These are phyloP conservation scores for Colletotrichum sp. DNA, from an alignment of 2,329 filamentous ascomycete genomes.

Conservation along the genomic window DNA sequence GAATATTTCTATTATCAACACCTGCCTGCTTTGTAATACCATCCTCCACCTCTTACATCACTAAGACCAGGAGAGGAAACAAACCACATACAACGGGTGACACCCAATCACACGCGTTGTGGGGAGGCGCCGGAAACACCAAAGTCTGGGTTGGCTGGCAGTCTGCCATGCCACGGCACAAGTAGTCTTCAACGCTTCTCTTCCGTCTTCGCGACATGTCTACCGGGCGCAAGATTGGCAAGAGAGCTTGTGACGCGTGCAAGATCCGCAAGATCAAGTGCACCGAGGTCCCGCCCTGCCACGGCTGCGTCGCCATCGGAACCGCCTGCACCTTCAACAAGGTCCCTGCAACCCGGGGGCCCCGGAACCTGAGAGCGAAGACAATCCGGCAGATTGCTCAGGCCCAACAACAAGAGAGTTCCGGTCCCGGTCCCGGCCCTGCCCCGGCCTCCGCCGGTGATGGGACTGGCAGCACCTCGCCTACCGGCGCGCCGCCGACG, in stretches of 20 bases:
- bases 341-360: conserved; percentile 47
- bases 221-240: conserved; percentile 35
- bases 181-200: conserved; percentile 2
- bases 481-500: background rate
- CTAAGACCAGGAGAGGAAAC: background rate
- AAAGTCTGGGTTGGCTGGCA: background rate
- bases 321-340: conserved; percentile 57
- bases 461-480: background rate
- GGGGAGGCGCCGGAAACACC: background rate
- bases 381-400: conserved; percentile 47
- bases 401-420: conserved; percentile 30
- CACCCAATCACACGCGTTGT: background rate
- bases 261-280: conserved; percentile 59
- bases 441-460: background rate
- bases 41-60: background rate
- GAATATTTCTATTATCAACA: background rate
- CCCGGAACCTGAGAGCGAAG: conserved; percentile 48
- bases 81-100: background rate
- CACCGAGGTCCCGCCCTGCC: conserved; percentile 51
- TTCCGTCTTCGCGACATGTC: conserved; percentile 21
- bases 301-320: conserved; percentile 46
- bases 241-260: conserved; percentile 55
- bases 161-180: conserved; percentile 8
- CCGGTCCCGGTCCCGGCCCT: background rate
- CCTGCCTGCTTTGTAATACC: conserved; percentile 10